Evolutionary conservation across 1,139 yeast genomes (phyloP), one percentile per base, ranked within the genome.

Genomic region (Tardiomyces blankii): DNA sequence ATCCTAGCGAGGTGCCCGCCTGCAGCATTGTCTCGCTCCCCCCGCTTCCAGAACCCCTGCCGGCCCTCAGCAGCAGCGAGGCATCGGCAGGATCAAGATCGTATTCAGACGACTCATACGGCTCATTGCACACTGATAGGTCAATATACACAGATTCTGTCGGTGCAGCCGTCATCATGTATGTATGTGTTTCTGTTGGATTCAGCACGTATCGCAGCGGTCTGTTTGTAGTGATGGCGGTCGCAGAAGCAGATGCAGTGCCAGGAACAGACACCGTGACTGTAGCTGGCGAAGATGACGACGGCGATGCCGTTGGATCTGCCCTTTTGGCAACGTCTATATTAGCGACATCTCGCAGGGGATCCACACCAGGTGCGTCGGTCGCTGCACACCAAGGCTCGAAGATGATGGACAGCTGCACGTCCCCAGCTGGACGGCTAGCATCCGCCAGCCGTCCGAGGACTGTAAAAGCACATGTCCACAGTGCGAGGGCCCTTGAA

Each of bases 111-210:
- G 35, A 30, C 5, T 9, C 9, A 25, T 39, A 43, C 16, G 55
- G 54, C 38, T 51, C 51, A 9, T 41, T 40, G 45, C 60, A 54
- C 16, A 54, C 45, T 41, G 55, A 56, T 38, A 57, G 40, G 2
- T 61, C 55, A 18, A 52, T 43, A 41, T 38, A 58, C 7, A 54
- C 51, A 12, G 44, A 40, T 39, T 14, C 41, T 33, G 16, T 41
- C 16, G 14, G 45, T 18, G 3, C 41, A 14, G 25, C 47, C 35
- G 14, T 43, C 48, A 30, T 30, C n/a, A 14, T 9, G 35, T 30
- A 30, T 14, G 35, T 30, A 11, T 30, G 35, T 12, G 35, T 30
- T 9, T 12, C 35, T 3, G 35, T 13, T 3, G 35, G 35, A 5
- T 12, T 5, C 35, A 30, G 16, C 4, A 30, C 11, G 16, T 30